These are phyloP conservation scores for Bruguiera parviflora DNA, from an alignment of 345 rosid species.

Conservation along the genomic window DNA sequence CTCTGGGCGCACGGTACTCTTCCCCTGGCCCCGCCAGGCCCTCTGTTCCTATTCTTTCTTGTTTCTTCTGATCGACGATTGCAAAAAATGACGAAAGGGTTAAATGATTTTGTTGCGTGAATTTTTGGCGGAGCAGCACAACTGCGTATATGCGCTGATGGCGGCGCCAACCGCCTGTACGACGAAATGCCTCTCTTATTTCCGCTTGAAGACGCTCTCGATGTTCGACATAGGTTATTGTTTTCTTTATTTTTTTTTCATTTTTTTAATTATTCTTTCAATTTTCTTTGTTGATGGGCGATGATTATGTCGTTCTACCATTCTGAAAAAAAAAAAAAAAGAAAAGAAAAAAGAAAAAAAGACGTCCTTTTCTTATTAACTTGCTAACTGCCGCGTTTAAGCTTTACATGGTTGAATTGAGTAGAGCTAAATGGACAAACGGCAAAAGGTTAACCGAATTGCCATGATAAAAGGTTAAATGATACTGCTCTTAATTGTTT, in stretches of 20 bases:
- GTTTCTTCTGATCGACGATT: not conserved
- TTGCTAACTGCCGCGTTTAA: no score
- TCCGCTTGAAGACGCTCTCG: slow-evolving; percentile 51
- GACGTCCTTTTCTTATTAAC: no score
- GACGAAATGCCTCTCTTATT: slow-evolving; percentile 80
- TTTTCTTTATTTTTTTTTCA: not conserved
- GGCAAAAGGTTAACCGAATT: no score
- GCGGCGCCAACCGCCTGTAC: slow-evolving; percentile 92
- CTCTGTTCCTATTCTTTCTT: not conserved
- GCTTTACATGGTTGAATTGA: no score
- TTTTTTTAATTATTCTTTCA: no score
- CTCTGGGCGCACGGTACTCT: slow-evolving; percentile 78
- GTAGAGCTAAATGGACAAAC: no score
- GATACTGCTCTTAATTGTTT: no score
- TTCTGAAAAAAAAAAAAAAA: no score
- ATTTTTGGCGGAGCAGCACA: slow-evolving; percentile 58
- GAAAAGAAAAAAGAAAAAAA: no score
- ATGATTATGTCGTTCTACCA: no score
- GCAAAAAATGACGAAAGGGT: no score
- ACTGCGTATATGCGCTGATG: slow-evolving; percentile 88
- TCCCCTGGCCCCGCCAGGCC: not conserved
- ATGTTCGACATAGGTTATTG: slow-evolving; percentile 56
- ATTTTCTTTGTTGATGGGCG: not conserved
- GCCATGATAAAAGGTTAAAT: no score
- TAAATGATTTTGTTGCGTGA: not conserved